Evolutionary conservation across 345 rosid species (phyloP).

Genomic region (Angophora floribunda): DNA sequence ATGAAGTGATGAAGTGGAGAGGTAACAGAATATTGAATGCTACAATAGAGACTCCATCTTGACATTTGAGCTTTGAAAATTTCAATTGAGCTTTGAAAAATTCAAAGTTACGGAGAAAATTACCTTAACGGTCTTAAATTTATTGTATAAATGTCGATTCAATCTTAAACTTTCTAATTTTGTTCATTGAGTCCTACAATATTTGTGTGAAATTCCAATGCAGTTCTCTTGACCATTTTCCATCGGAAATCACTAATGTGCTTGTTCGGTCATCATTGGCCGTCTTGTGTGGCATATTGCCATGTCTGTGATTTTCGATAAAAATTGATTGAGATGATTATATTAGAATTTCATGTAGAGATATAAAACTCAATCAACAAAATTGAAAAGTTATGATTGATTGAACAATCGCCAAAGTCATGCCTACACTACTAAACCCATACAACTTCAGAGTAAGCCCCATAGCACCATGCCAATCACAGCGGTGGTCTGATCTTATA

Average conservation of each 20-base stretch:
- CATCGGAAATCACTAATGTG: fast-evolving
- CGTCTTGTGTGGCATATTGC: fast-evolving
- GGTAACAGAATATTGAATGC: background rate
- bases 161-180: background rate
- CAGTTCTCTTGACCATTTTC: fast-evolving
- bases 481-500: fast-evolving
- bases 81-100: background rate
- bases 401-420: fast-evolving
- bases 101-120: background rate
- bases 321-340: fast-evolving
- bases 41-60: background rate
- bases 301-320: fast-evolving
- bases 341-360: fast-evolving
- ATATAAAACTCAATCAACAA: background rate
- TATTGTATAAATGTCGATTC: background rate
- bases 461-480: background rate
- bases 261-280: fast-evolving
- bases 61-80: background rate
- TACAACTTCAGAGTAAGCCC: background rate
- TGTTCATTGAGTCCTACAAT: fast-evolving
- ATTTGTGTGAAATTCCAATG: fast-evolving
- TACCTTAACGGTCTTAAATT: fast-evolving
- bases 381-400: fast-evolving
- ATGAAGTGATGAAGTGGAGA: background rate
- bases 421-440: fast-evolving